Conservation (phyloP, 345 rosid genomes). For the Gossypium turneri region DNA sequence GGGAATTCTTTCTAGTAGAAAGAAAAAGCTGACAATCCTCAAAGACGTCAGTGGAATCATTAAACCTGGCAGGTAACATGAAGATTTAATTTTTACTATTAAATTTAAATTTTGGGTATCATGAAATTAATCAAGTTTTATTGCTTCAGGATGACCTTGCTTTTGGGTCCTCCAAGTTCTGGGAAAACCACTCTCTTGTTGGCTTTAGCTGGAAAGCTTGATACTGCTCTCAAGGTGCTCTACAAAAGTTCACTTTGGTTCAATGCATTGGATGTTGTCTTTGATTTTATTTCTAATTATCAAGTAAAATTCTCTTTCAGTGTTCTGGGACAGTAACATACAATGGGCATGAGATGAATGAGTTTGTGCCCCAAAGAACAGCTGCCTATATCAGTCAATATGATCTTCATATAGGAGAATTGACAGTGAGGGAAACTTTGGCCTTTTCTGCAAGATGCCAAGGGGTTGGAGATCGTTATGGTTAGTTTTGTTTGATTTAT, state of each 20-base stretch:
- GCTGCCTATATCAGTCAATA: slow-evolving; percentile 60
- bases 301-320: background rate
- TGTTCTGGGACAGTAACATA: slow-evolving; percentile 34
- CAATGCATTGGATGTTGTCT: background rate
- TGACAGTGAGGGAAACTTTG: slow-evolving; percentile 89
- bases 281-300: background rate
- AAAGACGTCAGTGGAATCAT: slow-evolving; percentile 1
- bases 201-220: slow-evolving; percentile 33
- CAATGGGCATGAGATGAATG: slow-evolving; percentile 49
- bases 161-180: slow-evolving; percentile 22
- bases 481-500: slow-evolving; percentile 24
- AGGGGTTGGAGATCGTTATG: slow-evolving; percentile 57
- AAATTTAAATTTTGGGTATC: background rate
- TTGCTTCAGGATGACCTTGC: slow-evolving; percentile 12
- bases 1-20: slow-evolving; percentile 13
- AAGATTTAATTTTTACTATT: background rate
- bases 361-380: slow-evolving; percentile 39
- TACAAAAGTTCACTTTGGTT: slow-evolving; percentile 2
- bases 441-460: slow-evolving; percentile 84
- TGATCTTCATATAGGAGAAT: slow-evolving; percentile 70
- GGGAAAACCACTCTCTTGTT: slow-evolving; percentile 11
- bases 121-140: background rate
- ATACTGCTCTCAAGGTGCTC: slow-evolving; percentile 48
- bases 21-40: slow-evolving; percentile 3
- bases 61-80: slow-evolving; percentile 8